phyloP scores from a whole-genome alignment of 108 stramenopile species.

The Aurantiochytrium sp. region DNA sequence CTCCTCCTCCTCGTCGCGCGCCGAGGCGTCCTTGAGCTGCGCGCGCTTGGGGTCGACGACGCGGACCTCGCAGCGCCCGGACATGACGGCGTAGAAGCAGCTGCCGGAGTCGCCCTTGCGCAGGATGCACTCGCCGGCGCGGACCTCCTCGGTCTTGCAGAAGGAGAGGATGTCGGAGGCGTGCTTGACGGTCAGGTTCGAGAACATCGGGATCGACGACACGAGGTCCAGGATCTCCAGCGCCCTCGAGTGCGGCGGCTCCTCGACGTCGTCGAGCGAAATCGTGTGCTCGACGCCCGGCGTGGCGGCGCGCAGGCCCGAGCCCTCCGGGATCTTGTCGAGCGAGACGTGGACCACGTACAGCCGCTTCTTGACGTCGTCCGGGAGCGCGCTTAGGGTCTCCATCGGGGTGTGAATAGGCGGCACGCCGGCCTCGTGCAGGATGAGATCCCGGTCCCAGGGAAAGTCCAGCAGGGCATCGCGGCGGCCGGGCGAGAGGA shows the following conservation, averaged over 20 bases:
- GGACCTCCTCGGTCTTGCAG: neutral
- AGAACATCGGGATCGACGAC: constrained; percentile 37
- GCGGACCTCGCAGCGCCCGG: constrained; percentile 19
- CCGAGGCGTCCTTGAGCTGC: neutral
- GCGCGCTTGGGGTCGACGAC: neutral
- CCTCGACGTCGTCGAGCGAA: constrained; percentile 32
- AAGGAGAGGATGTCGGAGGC: constrained; percentile 47
- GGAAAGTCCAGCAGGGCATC: constrained; percentile 48
- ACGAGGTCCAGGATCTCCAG: constrained; percentile 44
- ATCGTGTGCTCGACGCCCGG: constrained; percentile 49
- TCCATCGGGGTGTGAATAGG: constrained; percentile 45
- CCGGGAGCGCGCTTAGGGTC: constrained; percentile 35
- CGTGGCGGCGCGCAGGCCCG: constrained; percentile 39
- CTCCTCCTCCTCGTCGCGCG: constrained; percentile 35
- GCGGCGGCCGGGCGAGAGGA: constrained; percentile 40
- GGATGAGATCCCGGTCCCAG: constrained; percentile 44
- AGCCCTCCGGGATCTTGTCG: constrained; percentile 35
- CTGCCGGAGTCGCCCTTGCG: constrained; percentile 19
- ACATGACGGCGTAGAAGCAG: constrained; percentile 23
- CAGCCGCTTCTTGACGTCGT: constrained; percentile 42
- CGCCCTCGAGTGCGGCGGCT: constrained; percentile 36
- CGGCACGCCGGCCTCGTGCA: constrained; percentile 44
- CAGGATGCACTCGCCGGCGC: constrained; percentile 41
- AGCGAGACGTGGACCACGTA: constrained; percentile 44
- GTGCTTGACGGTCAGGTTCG: constrained; percentile 39